Evolutionary conservation across 2,329 filamentous ascomycete genomes (phyloP).

Genomic region (Parastagonospora nodorum): DNA sequence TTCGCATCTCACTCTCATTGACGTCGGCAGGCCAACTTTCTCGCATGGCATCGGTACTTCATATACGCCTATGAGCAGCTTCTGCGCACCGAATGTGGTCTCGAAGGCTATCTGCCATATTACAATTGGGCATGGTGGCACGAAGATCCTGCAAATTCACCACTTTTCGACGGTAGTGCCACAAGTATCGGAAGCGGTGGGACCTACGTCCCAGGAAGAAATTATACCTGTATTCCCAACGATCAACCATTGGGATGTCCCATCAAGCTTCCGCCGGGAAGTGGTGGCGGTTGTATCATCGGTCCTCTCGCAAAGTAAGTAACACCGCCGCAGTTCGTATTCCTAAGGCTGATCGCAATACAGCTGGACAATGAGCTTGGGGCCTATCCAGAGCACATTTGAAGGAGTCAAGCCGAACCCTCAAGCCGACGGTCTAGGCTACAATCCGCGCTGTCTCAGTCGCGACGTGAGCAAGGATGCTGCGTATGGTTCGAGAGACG

Average conservation of each 20-base stretch:
- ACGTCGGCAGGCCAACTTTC: too few relatives aligned
- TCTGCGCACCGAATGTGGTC: neutral
- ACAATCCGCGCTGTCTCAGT: neutral
- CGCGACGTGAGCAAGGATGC: neutral
- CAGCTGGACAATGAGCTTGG: too few relatives aligned
- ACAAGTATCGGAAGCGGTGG: neutral
- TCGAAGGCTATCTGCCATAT: neutral
- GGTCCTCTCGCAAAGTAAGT: too few relatives aligned
- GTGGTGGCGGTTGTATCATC: neutral
- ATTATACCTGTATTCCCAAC: neutral
- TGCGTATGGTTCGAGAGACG: neutral
- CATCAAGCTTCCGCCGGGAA: neutral
- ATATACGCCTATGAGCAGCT: neutral
- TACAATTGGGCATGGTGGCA: neutral
- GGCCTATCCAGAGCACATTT: too few relatives aligned
- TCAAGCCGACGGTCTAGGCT: neutral
- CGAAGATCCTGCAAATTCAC: neutral
- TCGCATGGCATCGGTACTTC: neutral
- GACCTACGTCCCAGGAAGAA: neutral
- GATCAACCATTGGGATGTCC: neutral
- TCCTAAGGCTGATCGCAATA: too few relatives aligned
- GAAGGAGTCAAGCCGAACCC: neutral
- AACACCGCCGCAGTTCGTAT: too few relatives aligned
- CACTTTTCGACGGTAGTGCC: neutral
- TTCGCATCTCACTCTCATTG: too few relatives aligned